phyloP scores from a whole-genome alignment of 169 alveolate genomes.

The Babesia bovis region DNA sequence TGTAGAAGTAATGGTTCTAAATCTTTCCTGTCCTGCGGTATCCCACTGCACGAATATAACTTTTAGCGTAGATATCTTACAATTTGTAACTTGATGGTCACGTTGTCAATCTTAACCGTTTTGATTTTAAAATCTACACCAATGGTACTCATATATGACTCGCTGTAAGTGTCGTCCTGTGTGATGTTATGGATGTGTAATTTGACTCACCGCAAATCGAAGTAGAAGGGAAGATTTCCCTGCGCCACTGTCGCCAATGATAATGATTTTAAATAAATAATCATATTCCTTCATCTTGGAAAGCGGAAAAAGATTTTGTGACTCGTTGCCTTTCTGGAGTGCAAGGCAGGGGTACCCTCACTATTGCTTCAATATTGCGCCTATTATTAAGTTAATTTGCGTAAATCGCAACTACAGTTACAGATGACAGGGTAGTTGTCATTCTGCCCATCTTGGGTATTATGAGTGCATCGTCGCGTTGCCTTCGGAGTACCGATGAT shows the following conservation, averaged over 20 bases:
- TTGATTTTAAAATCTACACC: conserved; percentile 89
- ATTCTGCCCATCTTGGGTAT: neutral
- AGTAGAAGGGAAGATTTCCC: conserved; percentile 96
- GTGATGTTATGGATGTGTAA: conserved; percentile 36
- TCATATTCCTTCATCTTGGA: conserved; percentile 79
- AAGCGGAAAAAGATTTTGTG: conserved; percentile 2
- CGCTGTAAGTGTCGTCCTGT: conserved; percentile 88
- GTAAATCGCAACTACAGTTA: neutral
- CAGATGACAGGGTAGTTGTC: conserved; percentile 5
- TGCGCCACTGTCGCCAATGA: conserved; percentile 98
- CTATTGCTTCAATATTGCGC: neutral
- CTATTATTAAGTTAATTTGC: neutral
- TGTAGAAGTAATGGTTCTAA: conserved; percentile 90
- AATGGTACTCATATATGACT: conserved; percentile 86
- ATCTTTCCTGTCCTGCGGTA: conserved; percentile 97
- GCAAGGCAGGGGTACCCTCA: conserved; percentile 20
- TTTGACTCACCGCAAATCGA: conserved; percentile 90
- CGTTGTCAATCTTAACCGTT: conserved; percentile 86
- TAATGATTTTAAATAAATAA: conserved; percentile 91
- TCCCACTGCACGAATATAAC: conserved; percentile 86
- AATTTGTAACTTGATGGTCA: conserved; percentile 85
- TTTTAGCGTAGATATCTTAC: conserved; percentile 27
- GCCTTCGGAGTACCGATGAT: conserved; percentile 9
- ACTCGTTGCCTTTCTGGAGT: neutral
- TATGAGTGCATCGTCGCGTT: conserved; percentile 21